Base-by-base conservation (phyloP, 306 rosid species). In the Vigna reflexopilosa region DNA sequence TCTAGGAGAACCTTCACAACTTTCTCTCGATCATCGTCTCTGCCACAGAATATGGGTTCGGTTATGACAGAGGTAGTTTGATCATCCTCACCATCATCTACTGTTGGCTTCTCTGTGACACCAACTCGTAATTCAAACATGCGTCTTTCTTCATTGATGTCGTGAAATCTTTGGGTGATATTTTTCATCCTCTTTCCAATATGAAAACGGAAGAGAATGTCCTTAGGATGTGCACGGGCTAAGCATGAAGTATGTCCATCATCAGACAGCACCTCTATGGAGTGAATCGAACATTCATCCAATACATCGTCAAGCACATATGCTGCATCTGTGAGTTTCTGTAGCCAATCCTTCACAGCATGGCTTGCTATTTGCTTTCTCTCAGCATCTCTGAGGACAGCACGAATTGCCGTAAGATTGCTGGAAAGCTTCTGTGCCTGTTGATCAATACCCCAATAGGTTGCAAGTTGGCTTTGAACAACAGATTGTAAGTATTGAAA, bases 341-440 rank as follows among this genome's bases (percentile, higher is more conserved):
- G 32, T 14, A 55, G 14, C 62, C 87, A 84, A 16, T 13, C 22
- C 67, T 67, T 71, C 0, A 71, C 59, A 1, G 73, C 36, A 6
- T 8, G 22, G 6, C 26, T 22, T 5, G 34, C 20, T 4, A 38
- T 28, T 15, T 67, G 70, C 58, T 50, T 34, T 36, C 47, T 56
- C 55, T 79, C 86, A 2, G 81, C 87, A 40, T 78, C 82, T 47
- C 6, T 6, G 1, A 78, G 76, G 5, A 61, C 72, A 9, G 77
- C 83, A 14, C 1, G 16, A 5, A 77, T 77, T 16, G 48, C 10
- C 3, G 15, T 28, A 16, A 77, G 48, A 49, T 52, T 4, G 0
- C 40, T 12, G 7, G 59, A 11, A 1, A 62, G 73, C 71, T 10
- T 70, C 11, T 47, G 6, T 7, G 1, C 30, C 63, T 32, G 45